phyloP scores from a whole-genome alignment of 1,284 basidiomycete genomes.

The Clitocybe nebularis region DNA sequence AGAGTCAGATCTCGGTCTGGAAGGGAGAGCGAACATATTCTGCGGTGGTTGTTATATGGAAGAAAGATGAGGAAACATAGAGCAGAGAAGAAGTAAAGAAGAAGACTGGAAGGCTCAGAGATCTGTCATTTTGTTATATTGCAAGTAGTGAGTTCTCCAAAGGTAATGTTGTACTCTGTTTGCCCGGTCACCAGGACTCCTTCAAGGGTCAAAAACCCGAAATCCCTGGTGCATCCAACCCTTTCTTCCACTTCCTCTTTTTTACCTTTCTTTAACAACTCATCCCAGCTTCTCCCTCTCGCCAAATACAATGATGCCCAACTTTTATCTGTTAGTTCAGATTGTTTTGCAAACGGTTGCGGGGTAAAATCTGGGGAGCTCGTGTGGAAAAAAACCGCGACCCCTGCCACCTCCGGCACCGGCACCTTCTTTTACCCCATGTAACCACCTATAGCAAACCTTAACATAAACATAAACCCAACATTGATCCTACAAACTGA shows the following conservation, averaged over 20 bases:
- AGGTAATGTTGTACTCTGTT: slow-evolving; percentile 15
- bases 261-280: background rate
- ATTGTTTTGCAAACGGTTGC: too few relatives aligned
- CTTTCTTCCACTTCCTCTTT: slow-evolving; percentile 2
- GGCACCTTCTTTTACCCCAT: slow-evolving; percentile 5
- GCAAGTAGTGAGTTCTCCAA: slow-evolving; percentile 3
- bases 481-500: too few relatives aligned
- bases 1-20: slow-evolving; percentile 9
- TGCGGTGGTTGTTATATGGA: background rate
- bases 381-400: slow-evolving; percentile 1
- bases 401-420: slow-evolving; percentile 16
- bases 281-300: background rate
- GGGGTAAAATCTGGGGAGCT: slow-evolving; percentile 8
- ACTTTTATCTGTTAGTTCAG: too few relatives aligned
- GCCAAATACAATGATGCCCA: too few relatives aligned
- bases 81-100: background rate
- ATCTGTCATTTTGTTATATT: slow-evolving; percentile 5
- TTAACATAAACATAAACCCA: too few relatives aligned
- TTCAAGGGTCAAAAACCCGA: slow-evolving; percentile 2
- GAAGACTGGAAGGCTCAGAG: slow-evolving; percentile 1
- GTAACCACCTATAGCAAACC: too few relatives aligned
- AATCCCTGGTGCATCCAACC: slow-evolving; percentile 1
- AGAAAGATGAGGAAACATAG: slow-evolving; percentile 2
- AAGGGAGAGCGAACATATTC: slow-evolving; percentile 8
- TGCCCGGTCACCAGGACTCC: slow-evolving; percentile 6